These are phyloP conservation scores for Tricladium varicosporioides DNA, from an alignment of 2,329 filamentous ascomycete species.

Conservation along the genomic window DNA sequence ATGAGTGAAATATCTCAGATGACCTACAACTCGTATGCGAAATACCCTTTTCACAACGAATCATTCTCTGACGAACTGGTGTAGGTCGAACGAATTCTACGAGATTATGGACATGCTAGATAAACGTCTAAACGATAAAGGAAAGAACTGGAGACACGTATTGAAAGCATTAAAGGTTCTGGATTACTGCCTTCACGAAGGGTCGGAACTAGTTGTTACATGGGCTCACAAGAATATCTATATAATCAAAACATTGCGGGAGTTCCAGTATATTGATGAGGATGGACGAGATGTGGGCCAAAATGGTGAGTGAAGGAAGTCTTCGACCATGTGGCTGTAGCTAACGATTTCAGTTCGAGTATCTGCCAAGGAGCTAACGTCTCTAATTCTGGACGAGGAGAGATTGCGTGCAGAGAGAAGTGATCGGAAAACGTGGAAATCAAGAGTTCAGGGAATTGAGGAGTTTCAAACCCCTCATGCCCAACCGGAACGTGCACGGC, in stretches of 20 bases:
- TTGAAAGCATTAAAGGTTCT: conserved; percentile 96
- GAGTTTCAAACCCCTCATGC: conserved; percentile 60
- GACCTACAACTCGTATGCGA: conserved; percentile 90
- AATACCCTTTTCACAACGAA: neutral
- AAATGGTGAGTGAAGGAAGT: conserved; percentile 65
- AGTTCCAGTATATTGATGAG: conserved; percentile 96
- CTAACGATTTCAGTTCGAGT: conserved; percentile 70
- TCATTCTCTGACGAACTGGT: conserved; percentile 8
- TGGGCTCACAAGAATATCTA: conserved; percentile 98
- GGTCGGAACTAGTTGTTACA: conserved; percentile 92
- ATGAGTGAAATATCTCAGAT: conserved; percentile 98
- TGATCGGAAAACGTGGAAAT: conserved; percentile 95
- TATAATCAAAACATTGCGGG: conserved; percentile 96
- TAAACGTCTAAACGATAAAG: conserved; percentile 97
- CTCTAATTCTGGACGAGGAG: conserved; percentile 90
- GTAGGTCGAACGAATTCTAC: conserved; percentile 88
- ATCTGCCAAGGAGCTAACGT: conserved; percentile 92
- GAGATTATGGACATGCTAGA: conserved; percentile 99
- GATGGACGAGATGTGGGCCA: conserved; percentile 94
- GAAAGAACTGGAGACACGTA: conserved; percentile 99
- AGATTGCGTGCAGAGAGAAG: conserved; percentile 84
- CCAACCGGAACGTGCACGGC: conserved; percentile 39
- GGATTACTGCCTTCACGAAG: conserved; percentile 97
- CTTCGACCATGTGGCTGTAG: conserved; percentile 1
- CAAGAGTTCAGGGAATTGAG: conserved; percentile 88